A percentile compares a stretch with the other conserved stretches of the same genome.
phyloP scores from a whole-genome alignment of 306 rosid species.

The Dalbergia oliveri region DNA sequence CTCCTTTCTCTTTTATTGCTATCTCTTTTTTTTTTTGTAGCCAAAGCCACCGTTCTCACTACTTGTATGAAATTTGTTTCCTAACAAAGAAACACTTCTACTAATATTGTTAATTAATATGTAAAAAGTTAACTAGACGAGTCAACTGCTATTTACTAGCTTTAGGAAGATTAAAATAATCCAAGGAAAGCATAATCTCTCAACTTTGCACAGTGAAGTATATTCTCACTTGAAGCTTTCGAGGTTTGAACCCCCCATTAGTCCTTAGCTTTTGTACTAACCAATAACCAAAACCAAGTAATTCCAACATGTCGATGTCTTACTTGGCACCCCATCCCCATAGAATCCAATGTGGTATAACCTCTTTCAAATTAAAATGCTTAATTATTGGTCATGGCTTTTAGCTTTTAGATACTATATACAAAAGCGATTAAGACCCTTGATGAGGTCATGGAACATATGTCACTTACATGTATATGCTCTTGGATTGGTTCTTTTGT shows the following conservation, averaged over 20 bases:
- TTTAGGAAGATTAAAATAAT: background rate
- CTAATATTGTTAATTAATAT: too few species aligned
- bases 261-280: background rate
- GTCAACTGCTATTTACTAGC: background rate
- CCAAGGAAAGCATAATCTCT: background rate
- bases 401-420: background rate
- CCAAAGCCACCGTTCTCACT: too few species aligned
- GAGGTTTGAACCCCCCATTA: background rate
- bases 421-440: conserved; percentile 16
- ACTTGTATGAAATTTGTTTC: too few species aligned
- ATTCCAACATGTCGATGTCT: background rate
- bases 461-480: conserved; percentile 1
- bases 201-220: background rate
- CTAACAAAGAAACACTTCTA: too few species aligned
- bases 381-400: background rate
- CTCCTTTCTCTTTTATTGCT: too few species aligned
- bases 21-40: too few species aligned
- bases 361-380: background rate
- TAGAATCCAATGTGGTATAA: conserved; percentile 8
- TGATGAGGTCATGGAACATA: background rate
- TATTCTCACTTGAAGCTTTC: background rate
- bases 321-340: background rate
- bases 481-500: background rate
- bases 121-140: background rate
- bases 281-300: background rate